A percentile compares a stretch with the other conserved stretches of the same genome.
phyloP scores from a whole-genome alignment of 805 yeast genomes.

The Saccharomycopsis selenospora region DNA sequence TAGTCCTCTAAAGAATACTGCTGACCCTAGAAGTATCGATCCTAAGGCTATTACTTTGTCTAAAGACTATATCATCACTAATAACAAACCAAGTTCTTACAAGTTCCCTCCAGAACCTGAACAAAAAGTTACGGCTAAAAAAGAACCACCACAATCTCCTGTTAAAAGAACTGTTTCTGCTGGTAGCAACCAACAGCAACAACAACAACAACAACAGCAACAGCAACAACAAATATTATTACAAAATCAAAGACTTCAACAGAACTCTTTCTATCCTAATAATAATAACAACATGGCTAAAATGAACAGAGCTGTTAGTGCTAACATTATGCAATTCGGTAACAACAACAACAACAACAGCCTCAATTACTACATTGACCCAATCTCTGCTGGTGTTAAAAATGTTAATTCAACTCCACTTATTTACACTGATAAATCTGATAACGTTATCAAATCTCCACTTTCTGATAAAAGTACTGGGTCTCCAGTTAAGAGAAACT shows the following conservation, averaged over 20 bases:
- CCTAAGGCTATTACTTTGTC: slow-evolving; percentile 21
- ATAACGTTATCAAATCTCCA: background rate
- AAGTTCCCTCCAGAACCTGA: slow-evolving; percentile 46
- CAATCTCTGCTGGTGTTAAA: background rate
- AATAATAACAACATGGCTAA: background rate
- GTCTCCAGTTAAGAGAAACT: slow-evolving; percentile 16
- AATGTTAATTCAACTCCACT: slow-evolving; percentile 15
- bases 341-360: background rate
- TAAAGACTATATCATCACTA: slow-evolving; percentile 44
- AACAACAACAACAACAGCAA: slow-evolving; percentile 9
- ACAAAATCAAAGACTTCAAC: slow-evolving; percentile 1
- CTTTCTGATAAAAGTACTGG: slow-evolving; percentile 8
- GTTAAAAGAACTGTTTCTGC: background rate
- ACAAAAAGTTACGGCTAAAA: slow-evolving; percentile 18
- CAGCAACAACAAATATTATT: slow-evolving; percentile 14
- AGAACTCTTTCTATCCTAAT: slow-evolving; percentile 2
- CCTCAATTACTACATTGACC: too few relatives aligned
- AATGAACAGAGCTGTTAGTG: background rate
- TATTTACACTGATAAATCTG: background rate
- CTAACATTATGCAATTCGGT: background rate
- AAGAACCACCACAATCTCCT: slow-evolving; percentile 22
- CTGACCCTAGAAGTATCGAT: slow-evolving; percentile 18
- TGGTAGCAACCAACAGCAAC: too few relatives aligned
- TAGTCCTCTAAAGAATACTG: slow-evolving; percentile 23
- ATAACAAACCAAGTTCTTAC: slow-evolving; percentile 40